phyloP scores from a whole-genome alignment of 2,329 filamentous ascomycete genomes.

The Venturia carpophila region DNA sequence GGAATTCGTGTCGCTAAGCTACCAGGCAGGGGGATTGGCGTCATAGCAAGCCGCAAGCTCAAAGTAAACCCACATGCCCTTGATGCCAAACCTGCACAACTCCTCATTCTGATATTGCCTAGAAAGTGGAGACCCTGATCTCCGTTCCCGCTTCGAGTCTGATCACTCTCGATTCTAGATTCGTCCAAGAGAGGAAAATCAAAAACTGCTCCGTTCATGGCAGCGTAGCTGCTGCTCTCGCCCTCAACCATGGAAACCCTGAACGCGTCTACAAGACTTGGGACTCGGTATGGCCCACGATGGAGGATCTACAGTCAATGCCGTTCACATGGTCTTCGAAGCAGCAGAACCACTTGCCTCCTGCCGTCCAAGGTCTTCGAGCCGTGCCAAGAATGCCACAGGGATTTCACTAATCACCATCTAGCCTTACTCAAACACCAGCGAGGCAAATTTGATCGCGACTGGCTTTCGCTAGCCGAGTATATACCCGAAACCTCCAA shows the following conservation, averaged over 20 bases:
- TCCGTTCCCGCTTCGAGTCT: slow-evolving; percentile 57
- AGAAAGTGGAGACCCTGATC: slow-evolving; percentile 56
- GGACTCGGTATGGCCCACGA: slow-evolving; percentile 59
- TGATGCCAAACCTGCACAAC: slow-evolving; percentile 20
- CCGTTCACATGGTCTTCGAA: slow-evolving; percentile 47
- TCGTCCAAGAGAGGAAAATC: slow-evolving; percentile 44
- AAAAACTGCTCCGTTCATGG: slow-evolving; percentile 58
- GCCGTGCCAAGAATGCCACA: not conserved
- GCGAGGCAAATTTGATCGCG: slow-evolving; percentile 42
- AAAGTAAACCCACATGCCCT: slow-evolving; percentile 44
- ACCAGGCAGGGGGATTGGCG: slow-evolving; percentile 66
- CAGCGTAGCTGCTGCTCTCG: slow-evolving; percentile 61
- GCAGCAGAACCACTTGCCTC: slow-evolving; percentile 35
- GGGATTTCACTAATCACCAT: not conserved
- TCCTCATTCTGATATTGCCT: slow-evolving; percentile 10
- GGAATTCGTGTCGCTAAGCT: slow-evolving; percentile 61
- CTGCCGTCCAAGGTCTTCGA: slow-evolving; percentile 16
- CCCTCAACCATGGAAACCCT: slow-evolving; percentile 36
- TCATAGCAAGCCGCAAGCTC: slow-evolving; percentile 61
- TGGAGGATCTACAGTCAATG: slow-evolving; percentile 52
- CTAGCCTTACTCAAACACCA: slow-evolving; percentile 47
- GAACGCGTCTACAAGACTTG: slow-evolving; percentile 47
- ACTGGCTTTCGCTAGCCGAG: slow-evolving; percentile 40
- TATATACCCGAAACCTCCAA: slow-evolving; percentile 36
- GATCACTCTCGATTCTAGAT: slow-evolving; percentile 51